Conservation (phyloP, 1,284 basidiomycete species). For the Kalmanozyma brasiliensis region DNA sequence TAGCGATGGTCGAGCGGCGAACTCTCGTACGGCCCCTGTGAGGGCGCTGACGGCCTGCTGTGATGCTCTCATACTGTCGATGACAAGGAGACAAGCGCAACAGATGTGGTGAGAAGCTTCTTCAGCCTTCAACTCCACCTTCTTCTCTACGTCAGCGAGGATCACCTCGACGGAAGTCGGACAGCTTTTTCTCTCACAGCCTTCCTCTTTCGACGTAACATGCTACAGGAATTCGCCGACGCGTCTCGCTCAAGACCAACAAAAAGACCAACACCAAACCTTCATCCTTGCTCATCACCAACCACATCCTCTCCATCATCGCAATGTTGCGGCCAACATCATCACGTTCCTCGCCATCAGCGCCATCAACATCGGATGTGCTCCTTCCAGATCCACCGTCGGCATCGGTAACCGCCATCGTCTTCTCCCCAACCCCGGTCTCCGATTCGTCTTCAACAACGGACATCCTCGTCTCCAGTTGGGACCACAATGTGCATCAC, state of each 20-base stretch:
- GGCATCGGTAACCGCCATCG: slow-evolving; percentile 48
- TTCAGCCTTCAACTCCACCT: not conserved
- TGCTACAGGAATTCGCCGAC: not conserved
- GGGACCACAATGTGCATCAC: slow-evolving; percentile 61
- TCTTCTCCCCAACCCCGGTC: slow-evolving; percentile 34
- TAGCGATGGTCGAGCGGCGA: not conserved
- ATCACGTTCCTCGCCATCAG: slow-evolving; percentile 21
- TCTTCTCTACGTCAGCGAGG: not conserved
- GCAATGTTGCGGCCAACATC: slow-evolving; percentile 29
- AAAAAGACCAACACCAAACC: slow-evolving; percentile 9
- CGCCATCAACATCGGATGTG: slow-evolving; percentile 14
- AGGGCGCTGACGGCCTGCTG: not conserved
- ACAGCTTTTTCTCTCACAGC: too few species aligned
- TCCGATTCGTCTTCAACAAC: not conserved
- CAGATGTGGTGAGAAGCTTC: not conserved
- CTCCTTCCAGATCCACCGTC: slow-evolving; percentile 31
- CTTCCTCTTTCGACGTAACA: not conserved
- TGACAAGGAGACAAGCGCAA: not conserved
- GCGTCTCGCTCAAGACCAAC: slow-evolving; percentile 17
- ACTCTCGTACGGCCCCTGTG: not conserved
- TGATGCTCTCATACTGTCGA: slow-evolving; percentile 9
- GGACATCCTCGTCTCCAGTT: slow-evolving; percentile 56
- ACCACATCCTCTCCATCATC: slow-evolving; percentile 1
- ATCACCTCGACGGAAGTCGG: too few species aligned
- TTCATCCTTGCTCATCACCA: slow-evolving; percentile 6